These are phyloP conservation scores for Lycium barbarum DNA, from an alignment of 257 asterid genomes.

Conservation along the genomic window DNA sequence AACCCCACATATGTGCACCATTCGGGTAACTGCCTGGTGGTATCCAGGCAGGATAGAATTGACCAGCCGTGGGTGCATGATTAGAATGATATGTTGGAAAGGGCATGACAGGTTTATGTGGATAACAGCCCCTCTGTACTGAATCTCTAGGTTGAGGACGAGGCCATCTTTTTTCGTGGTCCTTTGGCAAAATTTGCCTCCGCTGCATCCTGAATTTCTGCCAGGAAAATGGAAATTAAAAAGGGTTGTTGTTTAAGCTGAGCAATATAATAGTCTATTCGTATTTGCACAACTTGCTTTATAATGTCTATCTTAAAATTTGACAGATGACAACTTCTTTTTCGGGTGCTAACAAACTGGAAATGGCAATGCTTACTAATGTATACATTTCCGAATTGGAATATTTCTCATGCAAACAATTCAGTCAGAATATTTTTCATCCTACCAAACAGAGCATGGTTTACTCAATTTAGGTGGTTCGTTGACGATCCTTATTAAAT, in stretches of 20 bases:
- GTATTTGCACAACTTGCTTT: background rate
- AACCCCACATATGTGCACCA: slow-evolving; percentile 47
- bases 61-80: slow-evolving; percentile 39
- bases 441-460: background rate
- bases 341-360: background rate
- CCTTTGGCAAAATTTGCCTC: slow-evolving; percentile 55
- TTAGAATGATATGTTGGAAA: slow-evolving; percentile 49
- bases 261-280: background rate
- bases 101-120: slow-evolving; percentile 52
- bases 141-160: slow-evolving; percentile 45
- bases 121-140: slow-evolving; percentile 40
- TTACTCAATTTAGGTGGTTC: background rate
- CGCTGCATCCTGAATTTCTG: slow-evolving; percentile 62
- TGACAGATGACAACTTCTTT: background rate
- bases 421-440: background rate
- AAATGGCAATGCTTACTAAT: background rate
- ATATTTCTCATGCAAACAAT: background rate
- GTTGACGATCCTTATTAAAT: background rate
- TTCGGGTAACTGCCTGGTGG: slow-evolving; percentile 42
- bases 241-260: background rate
- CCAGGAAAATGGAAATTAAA: slow-evolving; percentile 11
- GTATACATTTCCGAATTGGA: background rate
- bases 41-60: slow-evolving; percentile 49
- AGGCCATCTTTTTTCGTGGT: slow-evolving; percentile 45
- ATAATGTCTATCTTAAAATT: background rate